Conservation (phyloP, 345 rosid genomes). For the Rubroshorea leprosula region DNA sequence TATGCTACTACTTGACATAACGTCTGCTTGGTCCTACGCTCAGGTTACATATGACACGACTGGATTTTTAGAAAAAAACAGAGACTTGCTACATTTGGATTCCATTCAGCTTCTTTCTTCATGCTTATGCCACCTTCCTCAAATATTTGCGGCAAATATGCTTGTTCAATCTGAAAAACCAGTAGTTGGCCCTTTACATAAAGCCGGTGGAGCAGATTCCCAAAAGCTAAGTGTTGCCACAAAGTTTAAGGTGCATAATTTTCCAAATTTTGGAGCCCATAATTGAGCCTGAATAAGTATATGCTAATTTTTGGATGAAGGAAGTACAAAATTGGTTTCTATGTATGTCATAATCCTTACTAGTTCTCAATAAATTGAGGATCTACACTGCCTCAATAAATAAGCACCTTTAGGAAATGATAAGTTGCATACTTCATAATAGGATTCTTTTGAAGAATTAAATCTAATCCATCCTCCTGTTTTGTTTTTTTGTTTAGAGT, state of each 20-base stretch:
- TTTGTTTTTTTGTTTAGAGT: slow-evolving; percentile 38
- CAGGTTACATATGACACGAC: slow-evolving; percentile 93
- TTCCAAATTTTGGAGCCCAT: neutral
- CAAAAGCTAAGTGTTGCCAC: slow-evolving; percentile 90
- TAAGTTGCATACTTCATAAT: neutral
- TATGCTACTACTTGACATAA: slow-evolving; percentile 22
- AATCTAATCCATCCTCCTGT: slow-evolving; percentile 13
- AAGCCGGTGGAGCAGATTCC: slow-evolving; percentile 96
- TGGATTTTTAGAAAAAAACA: slow-evolving; percentile 94
- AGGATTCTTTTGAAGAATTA: slow-evolving; percentile 2
- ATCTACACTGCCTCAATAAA: neutral
- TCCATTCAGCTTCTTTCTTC: slow-evolving; percentile 89
- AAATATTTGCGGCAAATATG: slow-evolving; percentile 85
- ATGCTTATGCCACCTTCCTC: slow-evolving; percentile 83
- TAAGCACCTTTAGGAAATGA: neutral
- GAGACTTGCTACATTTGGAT: slow-evolving; percentile 89
- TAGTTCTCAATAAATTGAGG: neutral
- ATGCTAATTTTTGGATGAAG: neutral
- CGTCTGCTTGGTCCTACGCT: slow-evolving; percentile 21
- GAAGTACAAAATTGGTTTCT: neutral
- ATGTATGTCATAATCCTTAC: neutral
- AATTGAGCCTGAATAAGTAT: neutral
- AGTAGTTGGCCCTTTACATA: slow-evolving; percentile 70
- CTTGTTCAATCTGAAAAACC: slow-evolving; percentile 73
- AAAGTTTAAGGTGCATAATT: slow-evolving; percentile 72